Evolutionary conservation across 2,329 filamentous ascomycete genomes (phyloP).

Genomic region (Celoporthe dispersa): DNA sequence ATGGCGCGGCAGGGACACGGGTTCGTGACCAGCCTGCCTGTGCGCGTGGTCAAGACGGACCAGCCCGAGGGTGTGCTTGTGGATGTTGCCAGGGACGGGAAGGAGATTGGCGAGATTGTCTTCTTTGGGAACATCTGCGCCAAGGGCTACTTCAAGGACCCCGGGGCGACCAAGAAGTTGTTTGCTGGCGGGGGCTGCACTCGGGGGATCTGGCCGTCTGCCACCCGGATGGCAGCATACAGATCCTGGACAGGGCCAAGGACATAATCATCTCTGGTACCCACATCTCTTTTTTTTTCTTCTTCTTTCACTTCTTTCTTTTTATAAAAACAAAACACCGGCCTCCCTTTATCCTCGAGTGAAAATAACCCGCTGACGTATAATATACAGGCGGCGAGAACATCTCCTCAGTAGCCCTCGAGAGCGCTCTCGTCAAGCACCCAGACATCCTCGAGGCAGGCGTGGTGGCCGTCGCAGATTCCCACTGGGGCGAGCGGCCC

Average conservation of each 20-base stretch:
- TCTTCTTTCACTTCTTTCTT: too few species aligned
- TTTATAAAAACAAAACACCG: too few species aligned
- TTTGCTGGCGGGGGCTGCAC: conserved; percentile 85
- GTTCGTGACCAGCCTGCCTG: conserved; percentile 80
- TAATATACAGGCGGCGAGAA: conserved; percentile 79
- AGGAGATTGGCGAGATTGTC: conserved; percentile 61
- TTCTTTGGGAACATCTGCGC: conserved; percentile 92
- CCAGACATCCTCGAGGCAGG: conserved; percentile 89
- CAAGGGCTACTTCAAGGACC: conserved; percentile 90
- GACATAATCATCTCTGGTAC: conserved; percentile 96
- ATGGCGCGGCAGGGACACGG: conserved; percentile 97
- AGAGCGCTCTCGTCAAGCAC: conserved; percentile 86
- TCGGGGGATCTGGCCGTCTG: conserved; percentile 92
- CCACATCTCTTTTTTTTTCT: conserved; percentile 34
- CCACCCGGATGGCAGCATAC: conserved; percentile 87
- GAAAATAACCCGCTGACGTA: background rate
- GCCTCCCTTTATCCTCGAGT: too few species aligned
- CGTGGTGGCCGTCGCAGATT: conserved; percentile 84
- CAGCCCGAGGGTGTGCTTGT: conserved; percentile 68
- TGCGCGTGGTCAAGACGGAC: conserved; percentile 80
- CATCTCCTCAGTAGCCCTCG: conserved; percentile 90
- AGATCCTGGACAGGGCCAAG: conserved; percentile 93
- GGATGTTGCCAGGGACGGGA: conserved; percentile 53
- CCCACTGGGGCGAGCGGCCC: conserved; percentile 94
- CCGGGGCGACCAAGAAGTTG: conserved; percentile 81